phyloP scores from a whole-genome alignment of 805 yeast species.

The Wickerhamiella sergipiensis region DNA sequence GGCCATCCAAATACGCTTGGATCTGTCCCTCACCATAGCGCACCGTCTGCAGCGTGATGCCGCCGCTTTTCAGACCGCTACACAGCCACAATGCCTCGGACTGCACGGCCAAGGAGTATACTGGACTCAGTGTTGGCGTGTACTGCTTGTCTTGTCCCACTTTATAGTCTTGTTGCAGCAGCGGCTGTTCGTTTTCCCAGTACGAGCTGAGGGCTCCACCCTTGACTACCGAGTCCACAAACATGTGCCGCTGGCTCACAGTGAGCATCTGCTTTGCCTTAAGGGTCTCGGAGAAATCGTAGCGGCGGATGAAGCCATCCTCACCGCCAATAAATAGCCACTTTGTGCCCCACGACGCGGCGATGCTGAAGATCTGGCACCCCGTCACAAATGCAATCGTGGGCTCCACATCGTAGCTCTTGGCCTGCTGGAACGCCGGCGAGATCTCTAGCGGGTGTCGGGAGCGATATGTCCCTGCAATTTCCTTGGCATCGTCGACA shows the following conservation, averaged over 20 bases:
- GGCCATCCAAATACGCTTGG: conserved; percentile 62
- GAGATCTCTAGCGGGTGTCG: conserved; percentile 19
- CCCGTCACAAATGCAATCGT: conserved; percentile 79
- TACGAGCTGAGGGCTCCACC: conserved; percentile 75
- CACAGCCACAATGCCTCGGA: conserved; percentile 71
- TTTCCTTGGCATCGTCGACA: conserved; percentile 4
- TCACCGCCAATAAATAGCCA: conserved; percentile 92
- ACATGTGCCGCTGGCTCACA: conserved; percentile 77
- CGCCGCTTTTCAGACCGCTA: conserved; percentile 68
- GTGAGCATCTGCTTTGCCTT: conserved; percentile 82
- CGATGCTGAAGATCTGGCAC: conserved; percentile 61
- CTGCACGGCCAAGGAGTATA: conserved; percentile 75
- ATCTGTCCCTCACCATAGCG: conserved; percentile 71
- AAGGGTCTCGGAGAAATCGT: conserved; percentile 71
- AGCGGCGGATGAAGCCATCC: conserved; percentile 86
- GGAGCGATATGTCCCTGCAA: conserved; percentile 8
- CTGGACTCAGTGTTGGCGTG: conserved; percentile 53
- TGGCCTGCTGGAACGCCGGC: conserved; percentile 37
- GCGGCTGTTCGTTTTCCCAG: conserved; percentile 95
- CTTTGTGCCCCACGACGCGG: conserved; percentile 65
- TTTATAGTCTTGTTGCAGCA: conserved; percentile 32
- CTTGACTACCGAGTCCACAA: conserved; percentile 71
- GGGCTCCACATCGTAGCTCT: conserved; percentile 60
- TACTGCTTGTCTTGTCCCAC: conserved; percentile 24
- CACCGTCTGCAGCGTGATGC: conserved; percentile 71